phyloP scores from a whole-genome alignment of 164 flowering plant genomes.

The Piper betle region DNA sequence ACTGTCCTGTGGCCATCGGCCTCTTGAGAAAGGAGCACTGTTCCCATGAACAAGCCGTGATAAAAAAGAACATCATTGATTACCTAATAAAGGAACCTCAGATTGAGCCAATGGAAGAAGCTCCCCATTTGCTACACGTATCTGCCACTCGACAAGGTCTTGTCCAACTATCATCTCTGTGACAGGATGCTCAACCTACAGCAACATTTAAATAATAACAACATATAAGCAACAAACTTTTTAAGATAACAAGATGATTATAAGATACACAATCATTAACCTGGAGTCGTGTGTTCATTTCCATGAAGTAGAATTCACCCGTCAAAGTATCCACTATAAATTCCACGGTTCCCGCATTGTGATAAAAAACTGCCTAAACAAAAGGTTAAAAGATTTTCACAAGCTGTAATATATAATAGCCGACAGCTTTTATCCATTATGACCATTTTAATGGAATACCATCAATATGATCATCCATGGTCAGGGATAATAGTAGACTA shows the following conservation, averaged over 20 bases:
- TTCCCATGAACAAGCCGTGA: background rate
- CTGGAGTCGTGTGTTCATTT: constrained; percentile 99
- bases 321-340: constrained; percentile 83
- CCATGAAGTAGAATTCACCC: constrained; percentile 93
- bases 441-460: too few relatives aligned
- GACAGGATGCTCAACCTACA: constrained; percentile 98
- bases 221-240: too few relatives aligned
- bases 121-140: constrained; percentile 94
- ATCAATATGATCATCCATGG: too few relatives aligned
- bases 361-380: constrained; percentile 85
- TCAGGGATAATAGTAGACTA: too few relatives aligned
- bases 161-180: constrained; percentile 98
- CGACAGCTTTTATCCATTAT: too few relatives aligned
- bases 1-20: background rate
- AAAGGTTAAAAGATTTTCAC: constrained; percentile 15
- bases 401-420: constrained; percentile 2
- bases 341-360: constrained; percentile 99
- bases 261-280: constrained; percentile 15
- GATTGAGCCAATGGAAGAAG: constrained; percentile 72
- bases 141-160: constrained; percentile 99
- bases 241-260: too few relatives aligned
- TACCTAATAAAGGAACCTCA: constrained; percentile 76
- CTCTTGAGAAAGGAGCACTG: background rate
- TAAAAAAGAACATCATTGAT: background rate
- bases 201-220: too few relatives aligned